Evolutionary conservation across 2,329 filamentous ascomycete genomes (phyloP).

Genomic region (Cladosporium colombiae): DNA sequence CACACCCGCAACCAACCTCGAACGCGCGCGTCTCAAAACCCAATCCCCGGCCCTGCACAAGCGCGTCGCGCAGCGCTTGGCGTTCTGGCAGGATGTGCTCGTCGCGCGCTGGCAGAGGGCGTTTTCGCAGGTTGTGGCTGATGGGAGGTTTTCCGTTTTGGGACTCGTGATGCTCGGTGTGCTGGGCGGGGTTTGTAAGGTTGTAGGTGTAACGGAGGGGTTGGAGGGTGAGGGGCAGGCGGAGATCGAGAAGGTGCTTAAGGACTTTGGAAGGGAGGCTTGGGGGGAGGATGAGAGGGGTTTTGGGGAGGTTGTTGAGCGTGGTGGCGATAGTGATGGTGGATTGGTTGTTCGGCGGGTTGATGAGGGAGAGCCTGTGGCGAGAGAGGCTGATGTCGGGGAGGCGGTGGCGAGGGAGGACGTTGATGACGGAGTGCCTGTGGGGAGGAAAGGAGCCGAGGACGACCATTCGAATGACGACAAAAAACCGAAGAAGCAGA

Average conservation of each 20-base stretch:
- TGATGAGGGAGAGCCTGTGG: conserved; percentile 22
- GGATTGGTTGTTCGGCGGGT: conserved; percentile 18
- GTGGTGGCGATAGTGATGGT: conserved; percentile 6
- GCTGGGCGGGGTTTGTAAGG: conserved; percentile 43
- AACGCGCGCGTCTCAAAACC: conserved; percentile 28
- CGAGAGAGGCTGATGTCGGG: conserved; percentile 30
- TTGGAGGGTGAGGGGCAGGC: conserved; percentile 45
- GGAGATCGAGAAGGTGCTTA: conserved; percentile 45
- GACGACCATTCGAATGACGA: neutral
- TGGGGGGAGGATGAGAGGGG: conserved; percentile 36
- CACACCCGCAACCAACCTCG: conserved; percentile 33
- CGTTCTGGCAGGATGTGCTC: conserved; percentile 43
- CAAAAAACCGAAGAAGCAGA: too few relatives aligned
- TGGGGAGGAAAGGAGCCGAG: neutral
- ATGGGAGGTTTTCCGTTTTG: conserved; percentile 48
- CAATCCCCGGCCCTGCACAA: conserved; percentile 5
- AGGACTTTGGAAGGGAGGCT: conserved; percentile 46
- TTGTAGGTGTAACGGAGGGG: conserved; percentile 43
- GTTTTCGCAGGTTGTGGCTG: conserved; percentile 49
- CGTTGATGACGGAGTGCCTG: neutral
- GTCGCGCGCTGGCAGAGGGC: conserved; percentile 37
- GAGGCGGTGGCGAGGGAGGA: conserved; percentile 39
- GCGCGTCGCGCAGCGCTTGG: conserved; percentile 35
- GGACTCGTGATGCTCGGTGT: conserved; percentile 47
- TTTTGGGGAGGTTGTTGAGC: conserved; percentile 23